phyloP scores from a whole-genome alignment of 2,329 filamentous ascomycete genomes.

The Aureobasidium lini region DNA sequence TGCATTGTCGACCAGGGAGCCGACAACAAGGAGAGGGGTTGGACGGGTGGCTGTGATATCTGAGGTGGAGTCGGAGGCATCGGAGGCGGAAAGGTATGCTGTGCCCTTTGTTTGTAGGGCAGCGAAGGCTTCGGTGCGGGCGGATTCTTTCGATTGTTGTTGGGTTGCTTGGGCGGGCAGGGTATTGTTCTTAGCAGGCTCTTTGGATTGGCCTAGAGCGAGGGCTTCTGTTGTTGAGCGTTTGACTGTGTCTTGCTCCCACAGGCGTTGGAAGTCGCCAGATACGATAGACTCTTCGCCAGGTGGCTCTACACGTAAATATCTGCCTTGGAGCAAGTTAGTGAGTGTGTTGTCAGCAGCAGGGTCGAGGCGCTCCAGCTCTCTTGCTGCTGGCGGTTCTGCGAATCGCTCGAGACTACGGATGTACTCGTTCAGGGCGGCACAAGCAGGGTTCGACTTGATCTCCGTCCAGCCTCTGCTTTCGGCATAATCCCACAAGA shows the following conservation, averaged over 20 bases:
- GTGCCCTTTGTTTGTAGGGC: constrained; percentile 46
- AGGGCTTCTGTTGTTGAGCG: neutral
- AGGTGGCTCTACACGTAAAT: constrained; percentile 36
- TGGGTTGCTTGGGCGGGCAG: constrained; percentile 11
- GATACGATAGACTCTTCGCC: constrained; percentile 30
- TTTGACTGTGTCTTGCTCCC: constrained; percentile 21
- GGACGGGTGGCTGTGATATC: constrained; percentile 20
- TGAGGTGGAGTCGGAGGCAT: constrained; percentile 16
- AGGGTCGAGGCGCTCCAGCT: constrained; percentile 36
- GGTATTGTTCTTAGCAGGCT: neutral
- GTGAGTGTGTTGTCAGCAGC: constrained; percentile 36
- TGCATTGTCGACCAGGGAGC: constrained; percentile 44
- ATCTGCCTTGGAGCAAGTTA: constrained; percentile 40
- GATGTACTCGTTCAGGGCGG: constrained; percentile 37
- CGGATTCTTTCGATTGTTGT: constrained; percentile 13
- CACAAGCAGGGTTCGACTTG: constrained; percentile 33
- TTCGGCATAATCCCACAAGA: constrained; percentile 35
- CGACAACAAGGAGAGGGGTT: constrained; percentile 39
- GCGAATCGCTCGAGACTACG: constrained; percentile 37
- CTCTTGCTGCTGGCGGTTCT: constrained; percentile 29
- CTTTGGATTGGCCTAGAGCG: constrained; percentile 25
- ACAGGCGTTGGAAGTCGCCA: constrained; percentile 35
- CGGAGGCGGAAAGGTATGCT: constrained; percentile 33
- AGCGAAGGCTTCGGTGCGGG: constrained; percentile 17
- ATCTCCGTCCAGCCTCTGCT: constrained; percentile 30